phyloP scores from a whole-genome alignment of 768 basidiomycete species.

The Gymnopilus junonius region DNA sequence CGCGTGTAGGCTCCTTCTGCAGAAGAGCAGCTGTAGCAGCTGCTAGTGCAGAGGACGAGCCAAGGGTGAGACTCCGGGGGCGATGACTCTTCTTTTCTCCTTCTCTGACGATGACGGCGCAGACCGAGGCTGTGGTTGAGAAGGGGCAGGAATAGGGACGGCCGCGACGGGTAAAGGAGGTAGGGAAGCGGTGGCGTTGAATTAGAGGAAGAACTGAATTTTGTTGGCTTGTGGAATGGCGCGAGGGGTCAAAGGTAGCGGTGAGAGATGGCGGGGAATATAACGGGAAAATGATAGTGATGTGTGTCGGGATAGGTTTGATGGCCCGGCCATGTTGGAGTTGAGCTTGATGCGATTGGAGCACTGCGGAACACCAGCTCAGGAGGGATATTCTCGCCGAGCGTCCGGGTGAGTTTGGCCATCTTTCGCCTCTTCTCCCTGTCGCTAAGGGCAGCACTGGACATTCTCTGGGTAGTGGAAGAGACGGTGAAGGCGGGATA shows the following conservation, averaged over 20 bases:
- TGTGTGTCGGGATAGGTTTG: neutral
- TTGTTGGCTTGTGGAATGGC: neutral
- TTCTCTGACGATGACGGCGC: neutral
- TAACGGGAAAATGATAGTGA: neutral
- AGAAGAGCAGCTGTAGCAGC: slow-evolving; percentile 10
- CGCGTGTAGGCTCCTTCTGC: slow-evolving; percentile 1
- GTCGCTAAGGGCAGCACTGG: slow-evolving; percentile 20
- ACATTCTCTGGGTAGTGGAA: slow-evolving; percentile 1
- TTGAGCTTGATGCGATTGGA: slow-evolving; percentile 1
- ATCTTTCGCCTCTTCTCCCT: slow-evolving; percentile 48
- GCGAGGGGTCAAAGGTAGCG: neutral
- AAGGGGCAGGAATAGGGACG: neutral
- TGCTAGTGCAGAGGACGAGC: slow-evolving; percentile 21
- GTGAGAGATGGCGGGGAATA: neutral
- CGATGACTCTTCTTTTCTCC: slow-evolving; percentile 13
- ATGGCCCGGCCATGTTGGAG: neutral
- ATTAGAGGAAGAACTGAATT: neutral
- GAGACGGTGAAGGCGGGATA: slow-evolving; percentile 10
- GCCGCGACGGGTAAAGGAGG: slow-evolving; percentile 17
- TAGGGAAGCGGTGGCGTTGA: slow-evolving; percentile 7
- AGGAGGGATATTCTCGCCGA: slow-evolving; percentile 62
- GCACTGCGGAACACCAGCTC: slow-evolving; percentile 49
- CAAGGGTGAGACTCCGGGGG: slow-evolving; percentile 23
- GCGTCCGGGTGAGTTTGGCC: slow-evolving; percentile 60
- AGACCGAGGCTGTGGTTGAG: neutral